phyloP scores from a whole-genome alignment of 129 eudicot species.

The Flaveria robusta region DNA sequence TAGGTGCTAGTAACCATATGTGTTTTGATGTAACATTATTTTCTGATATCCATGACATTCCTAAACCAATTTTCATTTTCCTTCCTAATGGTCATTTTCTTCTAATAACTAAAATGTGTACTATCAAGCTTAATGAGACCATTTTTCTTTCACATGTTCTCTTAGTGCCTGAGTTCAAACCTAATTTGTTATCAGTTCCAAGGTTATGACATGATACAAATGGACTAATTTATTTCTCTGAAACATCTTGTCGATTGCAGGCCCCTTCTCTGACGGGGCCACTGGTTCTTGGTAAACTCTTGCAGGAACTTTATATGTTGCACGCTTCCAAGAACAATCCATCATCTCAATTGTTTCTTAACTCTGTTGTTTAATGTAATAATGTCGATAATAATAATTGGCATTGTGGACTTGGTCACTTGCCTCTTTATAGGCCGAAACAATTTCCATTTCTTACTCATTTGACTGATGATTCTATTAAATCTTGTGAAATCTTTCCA shows the following conservation, averaged over 20 bases:
- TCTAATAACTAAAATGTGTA: background rate
- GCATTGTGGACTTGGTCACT: background rate
- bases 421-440: background rate
- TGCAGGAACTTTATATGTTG: background rate
- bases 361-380: background rate
- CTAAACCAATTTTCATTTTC: background rate
- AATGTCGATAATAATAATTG: background rate
- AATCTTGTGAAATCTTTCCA: background rate
- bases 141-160: background rate
- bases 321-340: background rate
- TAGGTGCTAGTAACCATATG: background rate
- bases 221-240: background rate
- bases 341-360: background rate
- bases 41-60: accelerated
- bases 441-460: background rate
- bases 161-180: background rate
- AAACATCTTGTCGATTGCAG: background rate
- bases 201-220: background rate
- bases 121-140: background rate
- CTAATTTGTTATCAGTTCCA: background rate
- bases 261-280: background rate
- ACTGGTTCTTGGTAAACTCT: background rate
- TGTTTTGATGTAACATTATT: background rate
- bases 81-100: background rate
- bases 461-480: no score